Base-by-base conservation (phyloP, 1,139 yeast genomes). In the Pichia terricola region DNA sequence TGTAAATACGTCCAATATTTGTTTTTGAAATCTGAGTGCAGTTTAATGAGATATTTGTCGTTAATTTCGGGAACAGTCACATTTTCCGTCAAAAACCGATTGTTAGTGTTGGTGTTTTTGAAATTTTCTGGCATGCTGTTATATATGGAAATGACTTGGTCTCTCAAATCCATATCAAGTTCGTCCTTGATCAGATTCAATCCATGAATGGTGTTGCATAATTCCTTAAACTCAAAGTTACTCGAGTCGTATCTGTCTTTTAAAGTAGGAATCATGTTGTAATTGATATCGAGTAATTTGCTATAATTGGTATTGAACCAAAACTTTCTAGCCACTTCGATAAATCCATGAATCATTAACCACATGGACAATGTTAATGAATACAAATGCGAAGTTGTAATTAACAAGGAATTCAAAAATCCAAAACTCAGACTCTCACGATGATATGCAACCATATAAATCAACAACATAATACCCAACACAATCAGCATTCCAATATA, bases 321-420 rank as follows among this genome's bases (percentile, higher is more conserved):
- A 48, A 66, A 61, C 36, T 70, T 62, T 45, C 85, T 67, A 0
- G 95, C 94, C 3, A 84, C 68, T 43, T 73, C 72, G 27, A 83
- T 75, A 44, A 85, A 62, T 0, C 95, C 95, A 58, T 85, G 91
- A 1, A 91, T 86, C 84, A 86, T 79, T 45, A 86, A 66, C 94
- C 94, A 85, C 31, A 84, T 68, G 1, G 94, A 89, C 39, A 86
- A 59, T 3, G 81, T 69, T 57, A 86, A 69, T 0, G 94, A 76
- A 59, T 85, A 86, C n/a, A 84, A 78, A 59, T 86, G 94, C 1
- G 94, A 77, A 30, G 84, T 57, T 0, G 94, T 91, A 51, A 86
- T 82, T 16, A 82, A 70, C 65, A 85, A 71, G 40, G 81, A 70
- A 58, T 81, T 82, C 56, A 85, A 65, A 40, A 81, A 76, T 40